Conservation (phyloP, 768 basidiomycete genomes). For the Hypholoma sublateritium region DNA sequence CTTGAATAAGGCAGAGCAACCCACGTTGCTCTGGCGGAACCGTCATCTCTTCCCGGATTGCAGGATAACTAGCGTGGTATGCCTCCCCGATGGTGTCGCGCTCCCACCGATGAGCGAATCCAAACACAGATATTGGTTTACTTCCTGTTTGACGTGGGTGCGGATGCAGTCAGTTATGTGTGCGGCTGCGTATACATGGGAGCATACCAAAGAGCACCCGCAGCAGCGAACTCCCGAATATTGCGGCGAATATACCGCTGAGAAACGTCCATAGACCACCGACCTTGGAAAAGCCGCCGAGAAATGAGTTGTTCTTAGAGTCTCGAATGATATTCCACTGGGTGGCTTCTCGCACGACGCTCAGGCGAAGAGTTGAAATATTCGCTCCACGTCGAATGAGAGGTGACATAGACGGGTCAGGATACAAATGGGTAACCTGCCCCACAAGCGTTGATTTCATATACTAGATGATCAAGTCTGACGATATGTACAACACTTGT, state of each 20-base stretch:
- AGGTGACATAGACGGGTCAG: conserved; percentile 11
- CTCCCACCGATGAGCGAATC: neutral
- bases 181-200: neutral
- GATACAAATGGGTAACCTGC: conserved; percentile 5
- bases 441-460: conserved; percentile 11
- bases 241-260: neutral
- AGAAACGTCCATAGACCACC: conserved; percentile 3
- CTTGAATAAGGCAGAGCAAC: no score
- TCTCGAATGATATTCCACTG: neutral
- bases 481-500: neutral
- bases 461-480: neutral
- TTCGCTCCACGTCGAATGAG: conserved; percentile 3
- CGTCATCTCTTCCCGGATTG: no score
- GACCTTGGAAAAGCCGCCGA: neutral
- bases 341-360: neutral
- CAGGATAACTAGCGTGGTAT: neutral
- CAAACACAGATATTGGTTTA: neutral
- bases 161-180: no score
- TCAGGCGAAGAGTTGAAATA: conserved; percentile 13
- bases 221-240: neutral
- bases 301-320: neutral
- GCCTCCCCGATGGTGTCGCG: neutral
- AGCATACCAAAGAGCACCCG: neutral
- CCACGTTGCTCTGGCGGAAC: no score
- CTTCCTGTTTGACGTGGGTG: neutral